Evolutionary conservation across 352 stramenopile species (phyloP).

Genomic region (Pythium dissotocum): DNA sequence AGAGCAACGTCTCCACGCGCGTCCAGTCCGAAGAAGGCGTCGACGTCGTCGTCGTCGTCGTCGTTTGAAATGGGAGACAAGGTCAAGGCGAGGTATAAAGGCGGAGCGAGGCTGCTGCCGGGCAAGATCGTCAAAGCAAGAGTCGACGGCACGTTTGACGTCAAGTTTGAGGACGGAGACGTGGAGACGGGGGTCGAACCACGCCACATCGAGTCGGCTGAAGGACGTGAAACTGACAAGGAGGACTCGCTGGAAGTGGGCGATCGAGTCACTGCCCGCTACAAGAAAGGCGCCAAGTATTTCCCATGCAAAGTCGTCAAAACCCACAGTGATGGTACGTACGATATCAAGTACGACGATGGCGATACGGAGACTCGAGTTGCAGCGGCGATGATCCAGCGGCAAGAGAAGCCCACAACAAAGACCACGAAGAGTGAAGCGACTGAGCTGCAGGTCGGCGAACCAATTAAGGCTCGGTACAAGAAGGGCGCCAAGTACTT

Average conservation of each 20-base stretch:
- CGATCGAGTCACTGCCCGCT: conserved; percentile 45
- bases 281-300: conserved; percentile 46
- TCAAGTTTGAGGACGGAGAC: conserved; percentile 68
- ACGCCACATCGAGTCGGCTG: conserved; percentile 7
- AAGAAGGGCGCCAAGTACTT: conserved; percentile 73
- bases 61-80: conserved; percentile 29
- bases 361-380: conserved; percentile 53
- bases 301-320: conserved; percentile 55
- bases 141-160: conserved; percentile 65
- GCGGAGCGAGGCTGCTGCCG: conserved; percentile 42
- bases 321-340: conserved; percentile 54
- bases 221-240: conserved; percentile 1
- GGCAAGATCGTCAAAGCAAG: conserved; percentile 55
- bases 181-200: conserved; percentile 33
- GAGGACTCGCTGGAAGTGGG: conserved; percentile 14
- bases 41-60: background rate
- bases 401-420: conserved; percentile 8
- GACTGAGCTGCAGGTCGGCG: conserved; percentile 27
- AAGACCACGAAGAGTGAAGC: conserved; percentile 7
- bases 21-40: conserved; percentile 7
- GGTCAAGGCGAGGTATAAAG: conserved; percentile 57
- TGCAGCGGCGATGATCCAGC: conserved; percentile 39
- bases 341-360: conserved; percentile 70
- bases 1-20: background rate
- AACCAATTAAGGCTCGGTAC: conserved; percentile 54